Base-by-base conservation (phyloP, 345 rosid species). In the Jatropha curcas region DNA sequence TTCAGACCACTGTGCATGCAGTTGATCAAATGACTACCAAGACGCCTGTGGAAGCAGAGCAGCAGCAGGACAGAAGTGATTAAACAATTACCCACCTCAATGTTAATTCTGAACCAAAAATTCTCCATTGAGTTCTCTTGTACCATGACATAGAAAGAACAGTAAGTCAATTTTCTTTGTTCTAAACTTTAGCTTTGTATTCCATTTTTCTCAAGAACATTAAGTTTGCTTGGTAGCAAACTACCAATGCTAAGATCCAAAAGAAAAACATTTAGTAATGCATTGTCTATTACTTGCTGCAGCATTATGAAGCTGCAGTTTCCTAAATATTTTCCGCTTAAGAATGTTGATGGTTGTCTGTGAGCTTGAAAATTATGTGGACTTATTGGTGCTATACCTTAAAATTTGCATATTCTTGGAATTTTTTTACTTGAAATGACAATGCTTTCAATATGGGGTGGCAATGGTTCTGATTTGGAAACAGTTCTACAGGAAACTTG, bases 21-120 rank as follows among this genome's bases (percentile, higher is more conserved):
- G 97, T 94, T 77, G 97, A 94, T 76, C 90, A 85, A 82, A 94
- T 94, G 98, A 94, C 91, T 31, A 94, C 97, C 37, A 84, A 76
- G 79, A 90, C 97, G 71, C 97, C 98, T 10, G 67, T 82, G 0
- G 97, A 94, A 87, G 90, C 84, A 59, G 86, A 0, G 97, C 92
- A 87, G 90, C 84, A 59, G 86, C 74, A 74, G 73, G 72, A 22
- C 43, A 64, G 71, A 80, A 83, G 43, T 83, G 83, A 87, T 43
- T 28, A 71, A 30, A 65, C 39, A 14, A 33, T 33, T 25, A 48
- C 5, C 19, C 50, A 45, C 52, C 31, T 35, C 46, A n/a, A 25
- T 35, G 48, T 35, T 52, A 31, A 62, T 7, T 22, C 17, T 51
- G 58, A 27, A 24, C 12, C 5, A 72, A 52, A 62, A 2, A 17